phyloP scores from a whole-genome alignment of 495 filamentous ascomycete species.

The Chaetomium cochliodes region DNA sequence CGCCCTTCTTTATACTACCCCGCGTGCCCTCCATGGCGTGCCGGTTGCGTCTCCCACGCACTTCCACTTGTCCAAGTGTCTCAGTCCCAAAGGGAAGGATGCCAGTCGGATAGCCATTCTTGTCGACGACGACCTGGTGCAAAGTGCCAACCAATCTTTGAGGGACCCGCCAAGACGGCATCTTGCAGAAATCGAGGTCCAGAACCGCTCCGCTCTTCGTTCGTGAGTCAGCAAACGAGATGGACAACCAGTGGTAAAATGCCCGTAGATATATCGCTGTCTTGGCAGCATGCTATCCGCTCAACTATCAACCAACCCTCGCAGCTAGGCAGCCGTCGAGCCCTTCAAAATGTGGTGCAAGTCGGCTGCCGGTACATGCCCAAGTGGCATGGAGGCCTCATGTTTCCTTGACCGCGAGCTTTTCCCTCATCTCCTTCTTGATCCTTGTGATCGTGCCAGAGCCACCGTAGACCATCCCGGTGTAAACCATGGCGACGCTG shows the following conservation, averaged over 20 bases:
- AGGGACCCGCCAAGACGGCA: background rate
- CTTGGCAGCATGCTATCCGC: background rate
- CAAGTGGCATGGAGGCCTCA: background rate
- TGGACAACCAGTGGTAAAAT: background rate
- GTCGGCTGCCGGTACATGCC: background rate
- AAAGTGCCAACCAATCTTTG: background rate
- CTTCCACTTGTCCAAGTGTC: no score
- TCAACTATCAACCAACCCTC: background rate
- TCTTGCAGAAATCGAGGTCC: background rate
- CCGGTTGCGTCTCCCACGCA: no score
- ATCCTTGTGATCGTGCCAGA: slow-evolving; percentile 81
- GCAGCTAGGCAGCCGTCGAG: background rate
- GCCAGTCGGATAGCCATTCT: background rate
- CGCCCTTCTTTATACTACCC: background rate
- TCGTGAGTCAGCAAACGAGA: background rate
- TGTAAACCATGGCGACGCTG: slow-evolving; percentile 82
- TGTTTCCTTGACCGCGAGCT: slow-evolving; percentile 24
- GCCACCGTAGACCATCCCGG: slow-evolving; percentile 77
- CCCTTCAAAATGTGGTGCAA: background rate
- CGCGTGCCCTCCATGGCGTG: background rate
- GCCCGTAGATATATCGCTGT: background rate
- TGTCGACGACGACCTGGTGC: no score
- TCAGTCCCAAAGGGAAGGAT: background rate
- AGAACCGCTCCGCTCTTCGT: background rate
- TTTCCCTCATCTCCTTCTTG: slow-evolving; percentile 76